Evolutionary conservation across 2,329 filamentous ascomycete species (phyloP).

Genomic region (Hypoxylon sp.): DNA sequence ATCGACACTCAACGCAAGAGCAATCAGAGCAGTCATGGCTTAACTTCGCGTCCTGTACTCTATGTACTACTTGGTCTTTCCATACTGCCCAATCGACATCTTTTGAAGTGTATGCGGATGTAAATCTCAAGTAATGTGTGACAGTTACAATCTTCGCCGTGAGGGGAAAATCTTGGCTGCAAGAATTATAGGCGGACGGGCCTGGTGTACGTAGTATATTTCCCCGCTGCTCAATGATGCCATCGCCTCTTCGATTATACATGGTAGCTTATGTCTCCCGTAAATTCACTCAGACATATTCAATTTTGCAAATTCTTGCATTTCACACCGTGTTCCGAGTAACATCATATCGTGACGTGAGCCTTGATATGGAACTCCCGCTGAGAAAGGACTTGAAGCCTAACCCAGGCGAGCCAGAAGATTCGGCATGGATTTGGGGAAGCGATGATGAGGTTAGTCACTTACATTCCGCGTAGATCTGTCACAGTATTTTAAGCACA

Average conservation of each 20-base stretch:
- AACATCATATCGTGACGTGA: background rate
- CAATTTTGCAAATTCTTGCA: too few species aligned
- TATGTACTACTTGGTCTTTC: too few species aligned
- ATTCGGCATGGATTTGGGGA: conserved; percentile 33
- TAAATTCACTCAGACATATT: too few species aligned
- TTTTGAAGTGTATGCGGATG: background rate
- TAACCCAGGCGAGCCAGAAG: conserved; percentile 24
- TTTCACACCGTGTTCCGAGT: background rate
- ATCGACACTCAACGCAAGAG: too few species aligned
- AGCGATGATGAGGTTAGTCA: conserved; percentile 21
- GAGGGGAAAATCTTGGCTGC: background rate
- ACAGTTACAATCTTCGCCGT: background rate
- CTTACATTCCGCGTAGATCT: background rate
- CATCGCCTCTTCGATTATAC: too few species aligned
- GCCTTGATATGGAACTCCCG: conserved; percentile 22
- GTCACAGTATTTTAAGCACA: background rate
- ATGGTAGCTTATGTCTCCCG: too few species aligned
- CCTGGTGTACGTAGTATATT: background rate
- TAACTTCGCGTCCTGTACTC: too few species aligned
- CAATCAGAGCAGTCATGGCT: too few species aligned
- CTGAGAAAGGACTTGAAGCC: conserved; percentile 28
- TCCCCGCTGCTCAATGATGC: background rate
- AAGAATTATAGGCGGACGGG: background rate
- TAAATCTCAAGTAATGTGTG: background rate
- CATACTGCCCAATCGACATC: background rate